These are phyloP conservation scores for Zygnema circumcarinatum DNA, from an alignment of 139 green algal genomes.

Conservation along the genomic window DNA sequence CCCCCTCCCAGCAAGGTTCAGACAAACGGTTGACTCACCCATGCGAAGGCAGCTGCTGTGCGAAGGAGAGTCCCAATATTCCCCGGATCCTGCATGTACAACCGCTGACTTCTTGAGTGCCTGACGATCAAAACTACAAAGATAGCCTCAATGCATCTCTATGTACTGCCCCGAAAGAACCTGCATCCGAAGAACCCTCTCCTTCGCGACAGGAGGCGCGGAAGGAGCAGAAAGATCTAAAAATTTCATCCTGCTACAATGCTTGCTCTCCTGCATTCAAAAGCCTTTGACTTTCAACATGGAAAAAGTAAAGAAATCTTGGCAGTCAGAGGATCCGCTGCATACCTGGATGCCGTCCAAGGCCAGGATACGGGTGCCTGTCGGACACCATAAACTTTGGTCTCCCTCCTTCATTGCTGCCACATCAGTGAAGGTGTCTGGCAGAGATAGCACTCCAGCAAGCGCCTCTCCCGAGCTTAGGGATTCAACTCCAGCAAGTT, in stretches of 20 bases:
- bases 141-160: neutral
- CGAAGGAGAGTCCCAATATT: slow-evolving; percentile 65
- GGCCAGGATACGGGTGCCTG: slow-evolving; percentile 29
- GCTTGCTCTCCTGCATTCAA: too few species aligned
- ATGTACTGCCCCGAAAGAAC: neutral
- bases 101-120: slow-evolving; percentile 11
- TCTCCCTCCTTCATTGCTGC: slow-evolving; percentile 4
- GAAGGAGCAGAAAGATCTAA: too few species aligned
- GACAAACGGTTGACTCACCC: too few species aligned
- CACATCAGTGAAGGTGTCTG: neutral
- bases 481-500: slow-evolving; percentile 50
- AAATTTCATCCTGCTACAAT: too few species aligned
- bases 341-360: slow-evolving; percentile 51
- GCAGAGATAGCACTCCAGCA: slow-evolving; percentile 31
- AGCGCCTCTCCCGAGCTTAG: neutral
- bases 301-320: too few species aligned
- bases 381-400: slow-evolving; percentile 8
- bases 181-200: neutral
- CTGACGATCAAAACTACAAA: neutral
- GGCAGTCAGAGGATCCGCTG: too few species aligned
- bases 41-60: slow-evolving; percentile 59
- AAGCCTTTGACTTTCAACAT: too few species aligned
- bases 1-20: too few species aligned
- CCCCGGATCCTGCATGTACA: slow-evolving; percentile 62
- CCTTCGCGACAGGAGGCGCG: neutral